These are phyloP conservation scores for Agaricus blazei DNA, from an alignment of 768 basidiomycete species.

Conservation along the genomic window DNA sequence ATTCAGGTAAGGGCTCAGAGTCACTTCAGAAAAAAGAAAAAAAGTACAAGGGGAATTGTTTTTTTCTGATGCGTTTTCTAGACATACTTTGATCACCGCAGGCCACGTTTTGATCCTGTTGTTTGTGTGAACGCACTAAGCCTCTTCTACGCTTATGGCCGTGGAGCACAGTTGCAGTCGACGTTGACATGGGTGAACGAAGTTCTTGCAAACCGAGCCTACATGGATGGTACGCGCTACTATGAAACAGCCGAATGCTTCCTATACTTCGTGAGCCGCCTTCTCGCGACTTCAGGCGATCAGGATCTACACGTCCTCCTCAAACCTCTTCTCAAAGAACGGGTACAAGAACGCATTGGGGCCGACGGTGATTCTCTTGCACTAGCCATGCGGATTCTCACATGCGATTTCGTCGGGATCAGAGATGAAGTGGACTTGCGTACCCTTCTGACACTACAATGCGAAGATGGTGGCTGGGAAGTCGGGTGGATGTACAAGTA, in stretches of 20 bases:
- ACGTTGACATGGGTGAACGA: constrained; percentile 46
- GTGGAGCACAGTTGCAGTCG: constrained; percentile 36
- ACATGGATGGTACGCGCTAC: constrained; percentile 50
- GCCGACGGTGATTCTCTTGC: constrained; percentile 47
- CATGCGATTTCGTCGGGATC: constrained; percentile 35
- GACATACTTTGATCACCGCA: constrained; percentile 49
- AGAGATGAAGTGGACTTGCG: constrained; percentile 39
- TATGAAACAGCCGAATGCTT: constrained; percentile 49
- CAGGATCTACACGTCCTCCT: constrained; percentile 30
- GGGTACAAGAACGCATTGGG: constrained; percentile 46
- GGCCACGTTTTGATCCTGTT: constrained; percentile 49
- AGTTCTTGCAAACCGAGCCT: constrained; percentile 47
- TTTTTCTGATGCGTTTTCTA: constrained; percentile 13
- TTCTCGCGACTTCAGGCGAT: constrained; percentile 31
- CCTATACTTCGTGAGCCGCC: constrained; percentile 44
- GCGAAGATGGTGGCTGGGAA: constrained; percentile 52
- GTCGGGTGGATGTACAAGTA: constrained; percentile 55
- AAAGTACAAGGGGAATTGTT: neutral
- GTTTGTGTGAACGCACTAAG: constrained; percentile 47
- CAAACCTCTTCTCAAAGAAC: constrained; percentile 35
- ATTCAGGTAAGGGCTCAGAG: constrained; percentile 29
- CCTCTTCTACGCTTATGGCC: constrained; percentile 45
- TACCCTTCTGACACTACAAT: constrained; percentile 40
- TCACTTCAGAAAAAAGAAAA: neutral
- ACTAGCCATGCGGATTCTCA: constrained; percentile 51